A percentile compares a stretch with the other conserved stretches of the same genome.
Conservation (phyloP, 306 rosid species). For the Vicia sativa region DNA sequence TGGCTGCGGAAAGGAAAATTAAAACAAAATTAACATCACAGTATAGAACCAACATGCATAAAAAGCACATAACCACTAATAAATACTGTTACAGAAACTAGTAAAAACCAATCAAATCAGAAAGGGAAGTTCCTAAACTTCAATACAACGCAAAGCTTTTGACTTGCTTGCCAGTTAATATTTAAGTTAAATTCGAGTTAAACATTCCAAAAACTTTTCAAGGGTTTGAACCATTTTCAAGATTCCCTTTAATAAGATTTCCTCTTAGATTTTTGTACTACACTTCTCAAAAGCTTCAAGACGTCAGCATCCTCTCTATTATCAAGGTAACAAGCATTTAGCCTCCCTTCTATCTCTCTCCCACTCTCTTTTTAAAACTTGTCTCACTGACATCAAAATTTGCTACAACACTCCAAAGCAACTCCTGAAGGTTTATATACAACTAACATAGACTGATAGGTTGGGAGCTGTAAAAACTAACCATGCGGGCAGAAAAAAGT, state of each 20-base stretch:
- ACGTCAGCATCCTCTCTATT: too few species aligned
- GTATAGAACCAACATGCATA: conserved; percentile 11
- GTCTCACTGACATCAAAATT: not conserved
- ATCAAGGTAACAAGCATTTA: too few species aligned
- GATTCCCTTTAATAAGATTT: too few species aligned
- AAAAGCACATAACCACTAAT: not conserved
- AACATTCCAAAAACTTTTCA: too few species aligned
- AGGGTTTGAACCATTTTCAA: too few species aligned
- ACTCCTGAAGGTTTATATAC: not conserved
- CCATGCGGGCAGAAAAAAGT: conserved; percentile 8
- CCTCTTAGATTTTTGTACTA: too few species aligned
- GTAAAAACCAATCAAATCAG: conserved; percentile 15
- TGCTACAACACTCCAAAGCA: not conserved
- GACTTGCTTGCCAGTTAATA: conserved; percentile 5
- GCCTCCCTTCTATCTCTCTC: too few species aligned
- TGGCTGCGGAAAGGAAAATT: conserved; percentile 41
- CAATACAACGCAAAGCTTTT: conserved; percentile 12
- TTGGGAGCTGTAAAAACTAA: not conserved
- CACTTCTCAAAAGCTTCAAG: too few species aligned
- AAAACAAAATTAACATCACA: conserved; percentile 8
- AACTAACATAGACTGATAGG: not conserved
- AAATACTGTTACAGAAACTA: not conserved
- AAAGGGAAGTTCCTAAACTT: not conserved
- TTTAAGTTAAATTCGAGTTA: too few species aligned
- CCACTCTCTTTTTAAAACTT: too few species aligned